phyloP scores from a whole-genome alignment of 768 basidiomycete species.

The Porphyrellus cyaneotinctus region DNA sequence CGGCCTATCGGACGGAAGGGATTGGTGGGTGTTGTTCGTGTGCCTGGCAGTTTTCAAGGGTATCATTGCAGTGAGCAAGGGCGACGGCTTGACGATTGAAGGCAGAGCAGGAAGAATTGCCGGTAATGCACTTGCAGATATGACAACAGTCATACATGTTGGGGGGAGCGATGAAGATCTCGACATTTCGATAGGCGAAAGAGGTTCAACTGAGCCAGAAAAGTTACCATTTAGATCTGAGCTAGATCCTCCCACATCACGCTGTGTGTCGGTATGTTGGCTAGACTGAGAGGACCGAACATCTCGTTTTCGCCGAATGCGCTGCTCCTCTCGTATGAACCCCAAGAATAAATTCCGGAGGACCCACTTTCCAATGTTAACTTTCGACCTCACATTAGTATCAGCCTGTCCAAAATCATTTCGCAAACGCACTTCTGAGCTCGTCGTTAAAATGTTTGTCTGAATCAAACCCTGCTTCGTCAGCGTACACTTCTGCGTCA shows the following conservation, averaged over 20 bases:
- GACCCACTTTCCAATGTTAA: slow-evolving; percentile 92
- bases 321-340: slow-evolving; percentile 69
- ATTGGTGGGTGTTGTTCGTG: slow-evolving; percentile 41
- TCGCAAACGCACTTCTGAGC: slow-evolving; percentile 58
- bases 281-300: slow-evolving; percentile 16
- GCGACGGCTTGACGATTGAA: slow-evolving; percentile 44
- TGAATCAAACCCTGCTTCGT: slow-evolving; percentile 72
- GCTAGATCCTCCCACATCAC: slow-evolving; percentile 20
- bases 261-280: slow-evolving; percentile 21
- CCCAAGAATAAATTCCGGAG: slow-evolving; percentile 79
- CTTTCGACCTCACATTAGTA: slow-evolving; percentile 37
- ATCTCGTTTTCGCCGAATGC: slow-evolving; percentile 36
- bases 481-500: slow-evolving; percentile 92
- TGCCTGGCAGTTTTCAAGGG: slow-evolving; percentile 37
- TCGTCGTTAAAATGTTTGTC: slow-evolving; percentile 72
- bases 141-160: slow-evolving; percentile 45
- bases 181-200: slow-evolving; percentile 31
- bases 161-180: slow-evolving; percentile 23
- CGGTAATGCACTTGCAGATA: slow-evolving; percentile 62
- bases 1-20: slow-evolving; percentile 35
- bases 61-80: slow-evolving; percentile 59
- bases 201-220: slow-evolving; percentile 18
- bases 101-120: slow-evolving; percentile 52
- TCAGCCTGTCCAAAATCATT: neutral
- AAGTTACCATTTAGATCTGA: slow-evolving; percentile 25